Evolutionary conservation across 179 eudicot species (phyloP).

Genomic region (Spinacia oleracea): DNA sequence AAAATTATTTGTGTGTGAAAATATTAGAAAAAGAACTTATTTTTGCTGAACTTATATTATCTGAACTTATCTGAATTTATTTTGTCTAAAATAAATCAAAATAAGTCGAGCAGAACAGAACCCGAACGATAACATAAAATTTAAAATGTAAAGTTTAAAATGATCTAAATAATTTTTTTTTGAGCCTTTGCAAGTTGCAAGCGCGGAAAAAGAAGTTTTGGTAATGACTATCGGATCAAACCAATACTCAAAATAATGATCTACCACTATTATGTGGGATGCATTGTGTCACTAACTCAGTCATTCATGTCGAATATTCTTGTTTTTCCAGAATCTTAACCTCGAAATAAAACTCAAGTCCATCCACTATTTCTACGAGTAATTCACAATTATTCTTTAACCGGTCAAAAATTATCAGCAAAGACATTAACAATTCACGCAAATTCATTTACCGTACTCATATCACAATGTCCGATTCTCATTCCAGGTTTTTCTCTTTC

Average conservation of each 20-base stretch:
- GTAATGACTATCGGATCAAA: too few relatives aligned
- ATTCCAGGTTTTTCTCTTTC: constrained; percentile 17
- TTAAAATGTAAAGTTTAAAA: too few relatives aligned
- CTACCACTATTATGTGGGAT: background rate
- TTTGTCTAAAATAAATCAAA: too few relatives aligned
- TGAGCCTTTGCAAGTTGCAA: too few relatives aligned
- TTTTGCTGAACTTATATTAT: too few relatives aligned
- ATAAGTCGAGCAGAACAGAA: too few relatives aligned
- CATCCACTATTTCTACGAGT: background rate
- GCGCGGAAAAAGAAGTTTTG: background rate
- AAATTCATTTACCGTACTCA: background rate
- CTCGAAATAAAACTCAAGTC: background rate
- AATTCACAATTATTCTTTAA: background rate
- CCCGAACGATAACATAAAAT: too few relatives aligned
- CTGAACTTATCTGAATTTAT: too few relatives aligned
- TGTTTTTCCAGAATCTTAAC: background rate
- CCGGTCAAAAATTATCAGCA: background rate
- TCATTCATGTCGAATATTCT: background rate
- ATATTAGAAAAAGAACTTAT: too few relatives aligned
- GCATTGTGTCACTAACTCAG: background rate
- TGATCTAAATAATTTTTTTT: too few relatives aligned
- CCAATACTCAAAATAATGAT: background rate
- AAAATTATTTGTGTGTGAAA: too few relatives aligned
- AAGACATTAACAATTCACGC: background rate
- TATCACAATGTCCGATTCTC: constrained; percentile 11